These are phyloP conservation scores for Roridomyces roridus DNA, from an alignment of 768 basidiomycete species.

Conservation along the genomic window DNA sequence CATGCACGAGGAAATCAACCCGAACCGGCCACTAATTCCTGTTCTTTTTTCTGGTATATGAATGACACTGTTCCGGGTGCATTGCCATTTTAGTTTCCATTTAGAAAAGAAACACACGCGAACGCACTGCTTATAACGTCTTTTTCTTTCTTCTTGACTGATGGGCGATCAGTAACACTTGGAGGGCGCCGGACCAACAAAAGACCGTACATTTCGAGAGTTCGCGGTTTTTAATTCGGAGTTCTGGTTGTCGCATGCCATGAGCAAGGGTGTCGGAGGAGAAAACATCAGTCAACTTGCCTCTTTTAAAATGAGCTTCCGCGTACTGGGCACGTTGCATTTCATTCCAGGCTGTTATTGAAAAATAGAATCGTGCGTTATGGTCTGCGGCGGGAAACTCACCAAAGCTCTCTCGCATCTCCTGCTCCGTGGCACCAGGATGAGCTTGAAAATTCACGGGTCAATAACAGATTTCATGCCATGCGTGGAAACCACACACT, in stretches of 20 bases:
- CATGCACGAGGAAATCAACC: neutral
- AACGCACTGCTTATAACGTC: slow-evolving; percentile 26
- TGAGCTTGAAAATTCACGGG: slow-evolving; percentile 6
- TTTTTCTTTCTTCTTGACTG: slow-evolving; percentile 27
- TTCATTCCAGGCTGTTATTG: slow-evolving; percentile 23
- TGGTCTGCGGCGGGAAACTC: neutral
- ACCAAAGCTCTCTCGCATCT: slow-evolving; percentile 22
- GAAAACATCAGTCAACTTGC: neutral
- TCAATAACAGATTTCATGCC: no score
- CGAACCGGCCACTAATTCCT: slow-evolving; percentile 18
- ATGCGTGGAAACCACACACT: neutral
- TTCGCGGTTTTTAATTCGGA: slow-evolving; percentile 24
- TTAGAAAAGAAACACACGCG: neutral
- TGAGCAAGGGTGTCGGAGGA: neutral
- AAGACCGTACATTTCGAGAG: slow-evolving; percentile 21
- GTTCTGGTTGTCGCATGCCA: slow-evolving; percentile 1
- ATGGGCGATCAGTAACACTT: neutral
- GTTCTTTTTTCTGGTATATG: slow-evolving; percentile 26
- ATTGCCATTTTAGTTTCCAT: neutral
- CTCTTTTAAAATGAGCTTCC: slow-evolving; percentile 26
- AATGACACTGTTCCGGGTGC: slow-evolving; percentile 18
- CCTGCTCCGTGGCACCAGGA: slow-evolving; percentile 20
- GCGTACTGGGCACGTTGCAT: slow-evolving; percentile 27
- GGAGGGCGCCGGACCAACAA: neutral
- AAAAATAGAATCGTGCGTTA: neutral